Evolutionary conservation across 306 rosid genomes (phyloP).

Genomic region (Senna siamea): DNA sequence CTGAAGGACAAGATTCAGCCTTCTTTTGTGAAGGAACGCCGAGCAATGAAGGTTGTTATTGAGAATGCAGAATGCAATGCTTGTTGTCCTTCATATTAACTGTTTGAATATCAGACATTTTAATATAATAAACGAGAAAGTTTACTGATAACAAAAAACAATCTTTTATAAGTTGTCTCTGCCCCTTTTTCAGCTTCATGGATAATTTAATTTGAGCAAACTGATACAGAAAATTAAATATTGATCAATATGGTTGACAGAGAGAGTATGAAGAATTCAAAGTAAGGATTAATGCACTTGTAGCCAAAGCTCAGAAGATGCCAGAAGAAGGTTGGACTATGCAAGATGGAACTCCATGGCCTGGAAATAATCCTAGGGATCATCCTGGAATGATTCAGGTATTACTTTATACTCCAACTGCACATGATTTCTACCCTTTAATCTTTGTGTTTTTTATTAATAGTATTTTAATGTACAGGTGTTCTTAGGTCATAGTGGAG

Average conservation of each 20-base stretch:
- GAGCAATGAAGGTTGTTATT: slow-evolving; percentile 87
- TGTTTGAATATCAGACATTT: slow-evolving; percentile 3
- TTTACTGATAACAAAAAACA: not conserved
- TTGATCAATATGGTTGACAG: slow-evolving; percentile 52
- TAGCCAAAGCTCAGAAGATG: slow-evolving; percentile 95
- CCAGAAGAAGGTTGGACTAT: slow-evolving; percentile 99
- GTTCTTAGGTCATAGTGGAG: slow-evolving; percentile 98
- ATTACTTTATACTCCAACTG: slow-evolving; percentile 27
- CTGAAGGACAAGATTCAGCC: slow-evolving; percentile 97
- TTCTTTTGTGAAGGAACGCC: slow-evolving; percentile 95
- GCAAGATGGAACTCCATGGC: slow-evolving; percentile 99
- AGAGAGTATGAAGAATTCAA: slow-evolving; percentile 99
- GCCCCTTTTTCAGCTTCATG: slow-evolving; percentile 3
- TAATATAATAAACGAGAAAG: not conserved
- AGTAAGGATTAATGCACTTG: slow-evolving; percentile 86
- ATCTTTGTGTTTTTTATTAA: slow-evolving; percentile 25
- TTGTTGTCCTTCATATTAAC: slow-evolving; percentile 16
- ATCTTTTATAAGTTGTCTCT: not conserved
- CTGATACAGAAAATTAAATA: slow-evolving; percentile 12
- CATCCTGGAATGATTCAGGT: slow-evolving; percentile 99
- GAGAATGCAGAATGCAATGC: slow-evolving; percentile 7
- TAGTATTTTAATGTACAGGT: slow-evolving; percentile 63
- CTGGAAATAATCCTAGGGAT: slow-evolving; percentile 98
- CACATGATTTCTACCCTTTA: slow-evolving; percentile 9
- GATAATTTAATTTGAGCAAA: not conserved